Evolutionary conservation across 2,329 filamentous ascomycete genomes (phyloP), one percentile per base, ranked within the genome.

Genomic region (Sporothrix curviconia): DNA sequence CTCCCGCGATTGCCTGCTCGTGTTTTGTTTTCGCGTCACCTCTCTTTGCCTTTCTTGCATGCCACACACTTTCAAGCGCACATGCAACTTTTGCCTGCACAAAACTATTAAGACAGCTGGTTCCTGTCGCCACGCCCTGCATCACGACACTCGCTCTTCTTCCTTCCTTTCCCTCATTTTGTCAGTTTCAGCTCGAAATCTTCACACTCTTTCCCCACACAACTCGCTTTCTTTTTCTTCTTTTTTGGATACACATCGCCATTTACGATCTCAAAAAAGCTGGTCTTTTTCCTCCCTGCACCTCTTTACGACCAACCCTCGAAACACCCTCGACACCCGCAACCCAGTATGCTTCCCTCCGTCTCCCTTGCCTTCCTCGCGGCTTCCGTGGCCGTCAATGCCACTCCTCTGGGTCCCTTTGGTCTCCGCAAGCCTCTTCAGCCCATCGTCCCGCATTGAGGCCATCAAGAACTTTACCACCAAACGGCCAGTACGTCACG

Each of bases 321-420:
- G 24, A 36, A 17, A 42, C 32, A 56, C 17, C 36, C 28, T 9
- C 36, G 40, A 43, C 55, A 56, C 50, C 42, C n/a, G n/a, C 51
- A 57, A 24, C 25, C 57, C 32, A 24, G 34, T 17, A 57, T 46
- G 55, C 22, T 52, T 24, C 37, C 2, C 17, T 22, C 56, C 14
- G 50, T 62, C 32, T 47, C 60, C 14, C 49, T 64, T 14, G 58
- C 61, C 36, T 28, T 57, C 24, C 50, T 60, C 15, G 54, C 58
- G 46, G 32, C 44, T 12, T 25, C 60, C 22, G 58, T 57, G 28
- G 57, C 58, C 36, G 56, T 44, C 22, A 64, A 69, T 61, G 67
- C 66, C 28, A 64, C 65, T 43, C 67, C 67, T 59, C 61, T 69
- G 52, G 46, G 52, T 4, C 34, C 28, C 12, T 36, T 55, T 22